These are phyloP conservation scores for Aspergillus coremiiformis DNA, from an alignment of 495 filamentous ascomycete genomes.

Conservation along the genomic window DNA sequence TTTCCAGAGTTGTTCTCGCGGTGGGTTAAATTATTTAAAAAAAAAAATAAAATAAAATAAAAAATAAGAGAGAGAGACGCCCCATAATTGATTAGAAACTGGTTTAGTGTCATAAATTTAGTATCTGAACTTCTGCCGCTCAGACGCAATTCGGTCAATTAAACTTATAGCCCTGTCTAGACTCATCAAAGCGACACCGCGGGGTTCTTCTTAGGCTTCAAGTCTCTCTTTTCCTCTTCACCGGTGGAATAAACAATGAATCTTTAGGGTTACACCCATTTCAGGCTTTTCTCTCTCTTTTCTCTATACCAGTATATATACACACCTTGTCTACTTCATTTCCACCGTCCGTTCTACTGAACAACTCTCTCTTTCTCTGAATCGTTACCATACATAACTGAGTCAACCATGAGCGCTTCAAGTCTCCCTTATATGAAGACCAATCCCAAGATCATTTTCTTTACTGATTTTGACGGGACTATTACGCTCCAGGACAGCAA, in stretches of 20 bases:
- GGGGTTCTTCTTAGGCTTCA: not conserved
- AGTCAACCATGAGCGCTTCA: slow-evolving; percentile 33
- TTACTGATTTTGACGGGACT: slow-evolving; percentile 96
- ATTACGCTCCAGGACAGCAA: slow-evolving; percentile 90
- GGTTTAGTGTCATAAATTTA: not conserved
- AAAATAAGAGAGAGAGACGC: not conserved
- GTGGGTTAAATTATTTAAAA: not conserved
- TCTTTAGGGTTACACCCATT: not conserved
- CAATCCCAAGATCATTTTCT: slow-evolving; percentile 82
- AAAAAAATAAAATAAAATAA: not conserved
- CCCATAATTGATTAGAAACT: not conserved
- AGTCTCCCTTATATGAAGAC: slow-evolving; percentile 48
- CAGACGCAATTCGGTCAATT: not conserved
- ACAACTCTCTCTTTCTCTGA: not conserved
- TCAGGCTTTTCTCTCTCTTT: not conserved
- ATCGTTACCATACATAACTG: not conserved
- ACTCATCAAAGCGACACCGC: not conserved
- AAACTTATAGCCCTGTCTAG: not conserved
- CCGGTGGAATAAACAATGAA: not conserved
- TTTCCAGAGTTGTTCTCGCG: not conserved
- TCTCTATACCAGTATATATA: too few relatives aligned
- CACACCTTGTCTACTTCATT: not conserved
- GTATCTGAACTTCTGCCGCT: too few relatives aligned
- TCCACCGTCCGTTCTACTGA: not conserved
- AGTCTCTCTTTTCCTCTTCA: not conserved